A percentile compares a stretch with the other conserved stretches of the same genome.
Evolutionary conservation across 257 asterid species (phyloP).

Genomic region (Eustoma russellianum): DNA sequence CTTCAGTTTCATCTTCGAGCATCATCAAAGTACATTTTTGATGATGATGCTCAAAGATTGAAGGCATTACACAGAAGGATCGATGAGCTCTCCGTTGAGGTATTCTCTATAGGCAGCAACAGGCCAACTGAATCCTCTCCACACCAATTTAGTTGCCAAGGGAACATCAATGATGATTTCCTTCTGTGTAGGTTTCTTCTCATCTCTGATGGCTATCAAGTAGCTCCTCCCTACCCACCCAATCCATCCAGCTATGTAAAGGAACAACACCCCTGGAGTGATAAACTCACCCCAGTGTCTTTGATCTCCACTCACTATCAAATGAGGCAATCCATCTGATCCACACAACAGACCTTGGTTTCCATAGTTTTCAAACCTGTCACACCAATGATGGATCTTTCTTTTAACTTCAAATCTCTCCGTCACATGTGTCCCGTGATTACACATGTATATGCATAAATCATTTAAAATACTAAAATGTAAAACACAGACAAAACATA

Average conservation of each 20-base stretch:
- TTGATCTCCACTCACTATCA: constrained; percentile 98
- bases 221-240: constrained; percentile 99
- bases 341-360: constrained; percentile 87
- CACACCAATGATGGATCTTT: background rate
- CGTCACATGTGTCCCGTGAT: too few species aligned
- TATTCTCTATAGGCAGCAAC: constrained; percentile 92
- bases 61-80: constrained; percentile 52
- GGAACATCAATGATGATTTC: constrained; percentile 99
- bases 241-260: constrained; percentile 93
- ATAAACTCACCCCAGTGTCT: constrained; percentile 98
- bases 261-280: constrained; percentile 83
- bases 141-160: constrained; percentile 54
- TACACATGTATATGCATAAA: too few species aligned
- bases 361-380: constrained; percentile 76
- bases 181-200: constrained; percentile 80
- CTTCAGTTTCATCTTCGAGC: constrained; percentile 1
- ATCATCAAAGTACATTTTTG: too few species aligned
- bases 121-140: constrained; percentile 98
- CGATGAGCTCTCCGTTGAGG: constrained; percentile 81
- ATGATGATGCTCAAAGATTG: background rate
- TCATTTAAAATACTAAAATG: too few species aligned
- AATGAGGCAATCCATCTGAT: constrained; percentile 83
- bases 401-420: too few species aligned
- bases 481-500: too few species aligned
- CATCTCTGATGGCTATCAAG: constrained; percentile 81